These are phyloP conservation scores for Pseudogymnoascus sp. DNA, from an alignment of 2,329 filamentous ascomycete species.

Conservation along the genomic window DNA sequence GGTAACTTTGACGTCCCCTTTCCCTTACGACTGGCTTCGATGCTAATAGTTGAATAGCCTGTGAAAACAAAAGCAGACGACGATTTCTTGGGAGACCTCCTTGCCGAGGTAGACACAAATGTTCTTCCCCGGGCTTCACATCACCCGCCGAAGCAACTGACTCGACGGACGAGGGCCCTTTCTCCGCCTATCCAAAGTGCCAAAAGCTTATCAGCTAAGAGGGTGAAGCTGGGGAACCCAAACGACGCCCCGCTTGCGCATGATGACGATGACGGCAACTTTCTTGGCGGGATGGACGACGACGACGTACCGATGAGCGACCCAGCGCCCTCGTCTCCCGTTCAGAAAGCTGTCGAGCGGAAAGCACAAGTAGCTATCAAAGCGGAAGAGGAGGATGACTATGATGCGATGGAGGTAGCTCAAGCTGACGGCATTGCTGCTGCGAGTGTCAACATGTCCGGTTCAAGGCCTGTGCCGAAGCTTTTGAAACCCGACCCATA, in stretches of 20 bases:
- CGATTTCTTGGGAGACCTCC: constrained; percentile 74
- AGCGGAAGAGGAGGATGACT: constrained; percentile 60
- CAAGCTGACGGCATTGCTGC: constrained; percentile 63
- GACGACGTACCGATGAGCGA: constrained; percentile 75
- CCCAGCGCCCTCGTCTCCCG: constrained; percentile 77
- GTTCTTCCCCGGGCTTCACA: constrained; percentile 50
- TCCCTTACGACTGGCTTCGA: constrained; percentile 14
- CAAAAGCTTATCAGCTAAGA: constrained; percentile 50
- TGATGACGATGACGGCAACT: constrained; percentile 46
- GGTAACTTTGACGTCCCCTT: constrained; percentile 39
- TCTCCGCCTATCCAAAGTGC: constrained; percentile 58
- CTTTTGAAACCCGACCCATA: constrained; percentile 59
- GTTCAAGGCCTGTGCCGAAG: constrained; percentile 70
- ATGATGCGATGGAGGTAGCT: constrained; percentile 81
- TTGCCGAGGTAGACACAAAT: constrained; percentile 83
- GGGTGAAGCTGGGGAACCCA: constrained; percentile 45
- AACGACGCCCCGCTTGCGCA: constrained; percentile 40
- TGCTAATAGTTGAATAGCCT: constrained; percentile 42
- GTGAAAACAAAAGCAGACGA: constrained; percentile 80
- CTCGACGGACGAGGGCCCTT: constrained; percentile 71
- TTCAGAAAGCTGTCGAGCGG: constrained; percentile 68
- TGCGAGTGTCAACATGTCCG: constrained; percentile 75
- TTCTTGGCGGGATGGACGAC: constrained; percentile 53
- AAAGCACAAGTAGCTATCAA: constrained; percentile 54
- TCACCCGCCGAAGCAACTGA: constrained; percentile 55